phyloP scores from a whole-genome alignment of 2,329 filamentous ascomycete species.

The Ascosphaera apis region DNA sequence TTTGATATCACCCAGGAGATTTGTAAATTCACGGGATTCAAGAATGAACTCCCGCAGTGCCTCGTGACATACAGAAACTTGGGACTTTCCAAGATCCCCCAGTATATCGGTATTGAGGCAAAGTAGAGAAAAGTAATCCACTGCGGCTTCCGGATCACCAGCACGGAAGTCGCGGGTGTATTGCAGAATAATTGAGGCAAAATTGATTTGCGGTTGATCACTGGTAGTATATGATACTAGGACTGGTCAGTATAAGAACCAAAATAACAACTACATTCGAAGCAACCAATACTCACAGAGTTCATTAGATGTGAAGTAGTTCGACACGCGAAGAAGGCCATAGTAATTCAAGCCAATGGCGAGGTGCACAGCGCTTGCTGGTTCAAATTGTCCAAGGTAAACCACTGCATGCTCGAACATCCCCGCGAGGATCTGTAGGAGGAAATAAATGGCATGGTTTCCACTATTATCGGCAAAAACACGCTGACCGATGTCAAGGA shows the following conservation, averaged over 20 bases:
- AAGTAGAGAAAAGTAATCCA: slow-evolving; percentile 80
- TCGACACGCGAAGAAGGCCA: slow-evolving; percentile 65
- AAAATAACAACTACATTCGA: slow-evolving; percentile 5
- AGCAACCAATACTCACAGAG: slow-evolving; percentile 22
- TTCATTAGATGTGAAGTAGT: slow-evolving; percentile 53
- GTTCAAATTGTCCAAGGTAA: slow-evolving; percentile 77
- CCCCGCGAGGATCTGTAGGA: slow-evolving; percentile 70
- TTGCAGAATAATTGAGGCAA: slow-evolving; percentile 76
- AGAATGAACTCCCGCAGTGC: slow-evolving; percentile 81
- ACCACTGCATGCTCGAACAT: slow-evolving; percentile 87
- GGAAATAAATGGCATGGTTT: slow-evolving; percentile 77
- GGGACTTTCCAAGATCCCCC: slow-evolving; percentile 49
- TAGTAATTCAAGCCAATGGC: slow-evolving; percentile 76
- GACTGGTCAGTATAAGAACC: slow-evolving; percentile 7
- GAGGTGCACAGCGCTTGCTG: slow-evolving; percentile 87
- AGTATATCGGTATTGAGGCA: slow-evolving; percentile 72
- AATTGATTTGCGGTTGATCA: slow-evolving; percentile 59
- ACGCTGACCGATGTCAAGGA: slow-evolving; percentile 70
- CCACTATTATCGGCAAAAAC: slow-evolving; percentile 71
- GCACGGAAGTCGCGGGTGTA: slow-evolving; percentile 93
- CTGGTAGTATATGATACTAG: slow-evolving; percentile 31
- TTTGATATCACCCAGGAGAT: slow-evolving; percentile 74
- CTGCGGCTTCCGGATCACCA: slow-evolving; percentile 66
- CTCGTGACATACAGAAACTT: slow-evolving; percentile 69
- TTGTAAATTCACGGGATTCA: slow-evolving; percentile 91